phyloP scores from a whole-genome alignment of 1,139 yeast genomes.

The Torulaspora globosa region DNA sequence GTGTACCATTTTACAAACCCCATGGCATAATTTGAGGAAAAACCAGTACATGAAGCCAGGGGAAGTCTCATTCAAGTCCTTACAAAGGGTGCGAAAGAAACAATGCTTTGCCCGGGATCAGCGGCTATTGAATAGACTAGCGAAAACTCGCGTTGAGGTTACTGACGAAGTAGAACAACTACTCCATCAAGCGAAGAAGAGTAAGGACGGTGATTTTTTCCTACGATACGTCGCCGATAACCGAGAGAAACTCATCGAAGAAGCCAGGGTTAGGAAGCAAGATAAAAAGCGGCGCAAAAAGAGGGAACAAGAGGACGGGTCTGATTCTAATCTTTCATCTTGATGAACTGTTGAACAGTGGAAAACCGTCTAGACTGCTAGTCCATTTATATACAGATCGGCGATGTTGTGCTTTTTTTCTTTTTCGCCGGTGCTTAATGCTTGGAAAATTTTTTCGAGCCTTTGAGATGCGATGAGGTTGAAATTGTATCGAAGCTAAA shows the following conservation, averaged over 20 bases:
- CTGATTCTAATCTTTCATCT: slow-evolving; percentile 1
- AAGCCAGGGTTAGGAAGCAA: slow-evolving; percentile 24
- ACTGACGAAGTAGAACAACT: slow-evolving; percentile 42
- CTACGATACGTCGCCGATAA: slow-evolving; percentile 19
- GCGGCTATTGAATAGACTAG: slow-evolving; percentile 58
- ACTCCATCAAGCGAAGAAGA: slow-evolving; percentile 32
- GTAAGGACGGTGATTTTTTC: slow-evolving; percentile 30
- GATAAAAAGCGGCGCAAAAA: slow-evolving; percentile 21
- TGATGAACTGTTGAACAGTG: not conserved
- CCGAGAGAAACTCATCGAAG: slow-evolving; percentile 23
- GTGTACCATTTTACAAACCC: slow-evolving; percentile 68
- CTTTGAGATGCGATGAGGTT: slow-evolving; percentile 17
- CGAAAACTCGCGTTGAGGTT: slow-evolving; percentile 60
- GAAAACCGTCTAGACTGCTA: not conserved
- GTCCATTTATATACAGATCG: not conserved
- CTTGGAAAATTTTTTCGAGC: slow-evolving; percentile 14
- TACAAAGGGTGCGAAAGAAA: slow-evolving; percentile 50
- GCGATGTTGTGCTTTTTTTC: slow-evolving; percentile 2
- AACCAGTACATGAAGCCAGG: slow-evolving; percentile 80
- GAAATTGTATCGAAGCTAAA: slow-evolving; percentile 3
- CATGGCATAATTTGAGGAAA: slow-evolving; percentile 68
- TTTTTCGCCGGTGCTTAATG: slow-evolving; percentile 2
- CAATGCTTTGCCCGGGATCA: slow-evolving; percentile 59
- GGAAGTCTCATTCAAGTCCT: slow-evolving; percentile 68
- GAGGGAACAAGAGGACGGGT: slow-evolving; percentile 10